Evolutionary conservation across 306 rosid genomes (phyloP), one percentile per base, ranked within the genome.

Genomic region (Rubus parviflorus): DNA sequence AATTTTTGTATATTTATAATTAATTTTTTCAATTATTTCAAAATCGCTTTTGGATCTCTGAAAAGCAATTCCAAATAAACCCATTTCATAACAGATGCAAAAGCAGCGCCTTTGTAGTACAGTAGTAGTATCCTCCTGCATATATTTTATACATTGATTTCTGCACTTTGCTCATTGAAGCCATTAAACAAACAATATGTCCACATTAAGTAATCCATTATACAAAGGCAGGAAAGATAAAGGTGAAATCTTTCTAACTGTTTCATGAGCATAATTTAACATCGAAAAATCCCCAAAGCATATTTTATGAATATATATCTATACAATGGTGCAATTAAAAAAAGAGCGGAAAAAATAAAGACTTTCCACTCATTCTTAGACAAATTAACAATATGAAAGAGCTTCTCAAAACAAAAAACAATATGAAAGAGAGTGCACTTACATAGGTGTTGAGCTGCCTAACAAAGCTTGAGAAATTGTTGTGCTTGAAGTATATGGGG

Each of bases 401-500:
- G n/a, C n/a, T n/a, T n/a, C n/a, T n/a, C n/a, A n/a, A n/a, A n/a
- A n/a, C n/a, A n/a, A n/a, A n/a, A n/a, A n/a, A n/a, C n/a, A n/a
- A n/a, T n/a, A n/a, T n/a, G n/a, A n/a, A 19, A 41, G n/a, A 17
- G 13, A 80, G 42, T 67, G 8, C 48, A 7, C 97, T 83, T 54
- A 95, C 98, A 87, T 95, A 95, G 64, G 97, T 92, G 74, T 95
- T 95, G 48, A 95, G 96, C 85, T 95, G 98, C 75, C 98, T 81
- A 63, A 92, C 97, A 77, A 95, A 95, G 87, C 97, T 95, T 4
- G 97, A 90, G 90, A 95, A 95, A 76, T 95, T 95, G 84, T 76
- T 84, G 86, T 95, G 98, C 85, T 95, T 95, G 93, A 95, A 95
- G 82, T 84, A 89, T 82, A 75, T 92, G 35, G 98, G 97, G 3